Evolutionary conservation across 2,329 filamentous ascomycete genomes (phyloP), one percentile per base, ranked within the genome.

Genomic region (Sporothrix brunneoviolacea): DNA sequence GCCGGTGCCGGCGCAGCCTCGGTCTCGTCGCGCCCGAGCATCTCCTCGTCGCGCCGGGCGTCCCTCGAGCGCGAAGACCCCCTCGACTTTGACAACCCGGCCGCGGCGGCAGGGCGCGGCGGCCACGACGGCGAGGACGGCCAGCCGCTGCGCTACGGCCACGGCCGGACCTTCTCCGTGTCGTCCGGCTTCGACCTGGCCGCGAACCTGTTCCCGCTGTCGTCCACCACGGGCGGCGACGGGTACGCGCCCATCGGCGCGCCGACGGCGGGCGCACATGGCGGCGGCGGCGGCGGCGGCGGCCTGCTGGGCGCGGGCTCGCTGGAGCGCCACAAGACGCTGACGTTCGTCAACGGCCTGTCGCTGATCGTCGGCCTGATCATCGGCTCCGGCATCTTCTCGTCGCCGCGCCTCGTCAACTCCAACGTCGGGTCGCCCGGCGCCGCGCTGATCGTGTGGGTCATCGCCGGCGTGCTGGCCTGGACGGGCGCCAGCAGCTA

Each of bases 111-210:
- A 61, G 61, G 68, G 18, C 15, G 19, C 50, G 19, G n/a, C 27
- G 28, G 28, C 30, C 35, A 35, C 44, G n/a, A 64, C 61, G 74
- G 64, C 62, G 68, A 42, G 62, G 40, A 47, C 52, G 59, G 13
- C 10, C 22, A 16, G 12, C 74, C 76, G 61, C 70, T 67, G 53
- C 85, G 91, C 56, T 43, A 37, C 27, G 42, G 69, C 27, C 75
- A 75, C 61, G 70, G 67, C 52, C 85, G 91, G 55, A 86, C 88
- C 16, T 95, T 91, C 69, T 96, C 91, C 10, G 81, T 95, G 41
- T 89, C 87, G 10, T 97, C 91, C 6, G 89, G 87, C 48, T 98
- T 98, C 68, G 91, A 97, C 70, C 96, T 96, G 65, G 84, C 88
- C n/a, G 82, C 86, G 51, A 94, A 90, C 60, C 76, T 98, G 39